These are phyloP conservation scores for Iris macrosiphon DNA, from an alignment of 106 monocot genomes.

Conservation along the genomic window DNA sequence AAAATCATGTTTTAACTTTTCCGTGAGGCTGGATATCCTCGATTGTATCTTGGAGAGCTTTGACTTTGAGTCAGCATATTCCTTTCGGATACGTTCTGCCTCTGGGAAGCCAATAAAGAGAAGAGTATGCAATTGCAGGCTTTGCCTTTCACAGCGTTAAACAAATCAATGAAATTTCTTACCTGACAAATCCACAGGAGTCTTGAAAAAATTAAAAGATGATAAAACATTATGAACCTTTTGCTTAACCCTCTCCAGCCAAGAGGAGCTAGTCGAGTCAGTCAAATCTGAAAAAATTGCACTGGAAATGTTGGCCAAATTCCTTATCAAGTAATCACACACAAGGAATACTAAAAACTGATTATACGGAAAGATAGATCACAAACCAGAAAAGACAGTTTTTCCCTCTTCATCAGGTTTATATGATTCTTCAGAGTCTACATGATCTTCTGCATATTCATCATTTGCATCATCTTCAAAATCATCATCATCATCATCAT, in stretches of 20 bases:
- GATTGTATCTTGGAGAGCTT: conserved; percentile 90
- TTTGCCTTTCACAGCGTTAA: conserved; percentile 1
- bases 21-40: conserved; percentile 68
- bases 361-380: neutral
- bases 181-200: conserved; percentile 89
- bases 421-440: conserved; percentile 17
- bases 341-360: neutral
- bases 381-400: conserved; percentile 47
- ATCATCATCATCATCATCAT: conserved; percentile 48
- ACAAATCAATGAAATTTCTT: conserved; percentile 4
- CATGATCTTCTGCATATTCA: conserved; percentile 27
- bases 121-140: neutral
- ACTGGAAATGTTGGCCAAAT: neutral
- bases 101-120: conserved; percentile 32
- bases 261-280: conserved; percentile 38
- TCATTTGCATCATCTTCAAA: conserved; percentile 27
- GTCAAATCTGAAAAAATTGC: conserved; percentile 34
- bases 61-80: conserved; percentile 79
- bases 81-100: conserved; percentile 70
- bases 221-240: conserved; percentile 65
- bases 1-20: conserved; percentile 83
- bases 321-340: neutral
- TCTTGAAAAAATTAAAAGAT: conserved; percentile 80
- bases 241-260: conserved; percentile 75
- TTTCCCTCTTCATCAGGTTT: conserved; percentile 40